Evolutionary conservation across 164 flowering plant species (phyloP).

Genomic region (Sedum album): DNA sequence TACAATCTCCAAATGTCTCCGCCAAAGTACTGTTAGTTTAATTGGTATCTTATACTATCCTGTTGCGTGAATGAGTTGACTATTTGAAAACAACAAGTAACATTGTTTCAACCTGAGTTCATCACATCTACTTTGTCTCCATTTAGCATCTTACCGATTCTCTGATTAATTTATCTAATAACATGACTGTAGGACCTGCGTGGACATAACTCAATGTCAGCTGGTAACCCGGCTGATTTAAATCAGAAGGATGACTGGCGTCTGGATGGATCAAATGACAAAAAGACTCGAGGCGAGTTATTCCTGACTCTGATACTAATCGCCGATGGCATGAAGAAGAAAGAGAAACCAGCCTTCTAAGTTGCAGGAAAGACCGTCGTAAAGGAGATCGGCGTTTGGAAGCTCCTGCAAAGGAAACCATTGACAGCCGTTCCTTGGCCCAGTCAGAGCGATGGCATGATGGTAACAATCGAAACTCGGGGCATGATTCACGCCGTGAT

Average conservation of each 20-base stretch:
- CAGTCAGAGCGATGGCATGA: conserved; percentile 73
- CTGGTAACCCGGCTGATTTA: conserved; percentile 30
- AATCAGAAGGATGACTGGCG: conserved; percentile 68
- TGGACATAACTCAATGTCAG: conserved; percentile 30
- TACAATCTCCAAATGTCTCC: no score
- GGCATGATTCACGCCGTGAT: conserved; percentile 67
- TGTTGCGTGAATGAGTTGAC: no score
- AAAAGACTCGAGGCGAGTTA: conserved; percentile 59
- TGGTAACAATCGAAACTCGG: conserved; percentile 41
- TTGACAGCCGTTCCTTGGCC: conserved; percentile 48
- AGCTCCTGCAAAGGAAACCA: conserved; percentile 32
- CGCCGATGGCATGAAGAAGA: conserved; percentile 98
- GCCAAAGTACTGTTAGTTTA: no score
- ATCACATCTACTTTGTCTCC: neutral
- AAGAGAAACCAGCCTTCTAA: conserved; percentile 78
- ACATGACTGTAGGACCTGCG: no score
- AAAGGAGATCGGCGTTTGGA: conserved; percentile 66
- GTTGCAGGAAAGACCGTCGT: conserved; percentile 72
- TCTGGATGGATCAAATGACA: conserved; percentile 63
- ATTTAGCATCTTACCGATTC: neutral
- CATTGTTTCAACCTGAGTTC: neutral
- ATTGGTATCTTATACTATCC: no score
- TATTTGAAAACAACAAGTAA: no score
- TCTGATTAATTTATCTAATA: no score
- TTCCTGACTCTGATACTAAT: conserved; percentile 43